A percentile compares a stretch with the other conserved stretches of the same genome.
Conservation (phyloP, 306 rosid species). For the Inga oerstediana region DNA sequence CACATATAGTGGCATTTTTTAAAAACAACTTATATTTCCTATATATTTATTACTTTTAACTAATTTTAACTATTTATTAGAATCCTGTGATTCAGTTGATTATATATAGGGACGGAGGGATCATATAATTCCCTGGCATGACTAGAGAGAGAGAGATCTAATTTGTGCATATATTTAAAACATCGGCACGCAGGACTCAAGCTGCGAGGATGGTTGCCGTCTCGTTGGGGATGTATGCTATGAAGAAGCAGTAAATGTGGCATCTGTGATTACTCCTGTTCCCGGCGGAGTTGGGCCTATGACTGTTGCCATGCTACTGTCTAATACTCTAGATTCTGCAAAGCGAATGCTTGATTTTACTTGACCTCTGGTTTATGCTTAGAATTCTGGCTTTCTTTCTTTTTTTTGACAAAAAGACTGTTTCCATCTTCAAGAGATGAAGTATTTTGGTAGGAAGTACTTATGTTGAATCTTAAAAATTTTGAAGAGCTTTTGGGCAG, state of each 20-base stretch:
- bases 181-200: conserved; percentile 70
- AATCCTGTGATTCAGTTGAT: no score
- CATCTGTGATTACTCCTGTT: conserved; percentile 78
- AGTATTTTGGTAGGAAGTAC: not conserved
- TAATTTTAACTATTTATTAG: no score
- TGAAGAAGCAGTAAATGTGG: conserved; percentile 77
- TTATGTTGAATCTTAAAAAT: not conserved
- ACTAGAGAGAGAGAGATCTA: not conserved
- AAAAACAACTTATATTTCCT: no score
- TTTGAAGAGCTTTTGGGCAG: no score
- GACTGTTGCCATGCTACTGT: conserved; percentile 89
- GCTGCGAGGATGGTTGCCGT: conserved; percentile 71
- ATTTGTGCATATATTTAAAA: not conserved
- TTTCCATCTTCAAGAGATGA: not conserved
- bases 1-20: no score
- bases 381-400: not conserved
- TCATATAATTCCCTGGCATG: not conserved
- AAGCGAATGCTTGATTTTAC: conserved; percentile 55
- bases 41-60: no score
- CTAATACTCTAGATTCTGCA: conserved; percentile 77
- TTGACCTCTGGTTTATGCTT: not conserved
- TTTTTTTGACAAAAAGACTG: no score
- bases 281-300: conserved; percentile 97
- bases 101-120: no score
- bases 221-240: conserved; percentile 77